Evolutionary conservation across 169 alveolate species (phyloP).

Genomic region (Babesia divergens): DNA sequence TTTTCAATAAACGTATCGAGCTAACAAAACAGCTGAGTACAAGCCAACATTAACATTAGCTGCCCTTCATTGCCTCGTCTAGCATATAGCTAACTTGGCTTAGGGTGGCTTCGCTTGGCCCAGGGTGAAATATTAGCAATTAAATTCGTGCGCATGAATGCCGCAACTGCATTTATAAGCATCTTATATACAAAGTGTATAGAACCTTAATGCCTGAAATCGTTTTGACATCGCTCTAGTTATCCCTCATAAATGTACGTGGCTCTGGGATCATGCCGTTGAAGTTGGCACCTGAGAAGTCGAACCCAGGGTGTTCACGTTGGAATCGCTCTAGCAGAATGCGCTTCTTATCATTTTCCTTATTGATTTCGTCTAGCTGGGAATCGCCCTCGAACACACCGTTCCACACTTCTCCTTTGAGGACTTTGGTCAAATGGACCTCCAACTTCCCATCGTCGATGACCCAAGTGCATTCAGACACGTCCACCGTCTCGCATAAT

Average conservation of each 20-base stretch:
- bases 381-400: constrained; percentile 43
- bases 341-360: constrained; percentile 61
- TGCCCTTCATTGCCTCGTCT: too few relatives aligned
- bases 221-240: too few relatives aligned
- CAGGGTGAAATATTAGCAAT: too few relatives aligned
- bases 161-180: too few relatives aligned
- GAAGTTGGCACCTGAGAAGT: constrained; percentile 72
- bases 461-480: constrained; percentile 45
- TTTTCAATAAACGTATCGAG: constrained; percentile 8
- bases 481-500: constrained; percentile 16
- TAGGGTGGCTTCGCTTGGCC: too few relatives aligned
- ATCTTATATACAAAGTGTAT: too few relatives aligned
- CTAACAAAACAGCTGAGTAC: constrained; percentile 21
- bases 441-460: constrained; percentile 42
- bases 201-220: too few relatives aligned
- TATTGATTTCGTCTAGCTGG: background rate
- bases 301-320: constrained; percentile 75
- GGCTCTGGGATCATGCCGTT: constrained; percentile 79
- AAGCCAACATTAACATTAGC: too few relatives aligned
- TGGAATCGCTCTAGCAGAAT: constrained; percentile 75
- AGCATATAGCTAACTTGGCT: too few relatives aligned
- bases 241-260: constrained; percentile 71
- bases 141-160: too few relatives aligned
- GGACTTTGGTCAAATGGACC: constrained; percentile 47
- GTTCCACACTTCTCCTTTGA: constrained; percentile 58